Base-by-base conservation (phyloP, 441 rosid genomes). In the Sinapis alba region DNA sequence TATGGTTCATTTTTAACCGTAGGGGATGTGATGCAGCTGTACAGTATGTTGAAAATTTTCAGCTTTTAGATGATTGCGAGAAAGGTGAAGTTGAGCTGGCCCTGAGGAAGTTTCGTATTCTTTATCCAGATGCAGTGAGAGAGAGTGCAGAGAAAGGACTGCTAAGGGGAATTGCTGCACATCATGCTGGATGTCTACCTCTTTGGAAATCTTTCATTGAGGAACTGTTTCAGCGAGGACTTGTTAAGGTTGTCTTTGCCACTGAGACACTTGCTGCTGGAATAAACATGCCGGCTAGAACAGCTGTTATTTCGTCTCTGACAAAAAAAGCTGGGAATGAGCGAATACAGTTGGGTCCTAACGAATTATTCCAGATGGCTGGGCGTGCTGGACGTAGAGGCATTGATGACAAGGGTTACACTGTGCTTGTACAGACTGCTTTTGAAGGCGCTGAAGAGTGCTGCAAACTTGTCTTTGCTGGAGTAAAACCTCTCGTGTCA, bases 371-470 rank as follows among this genome's bases (percentile, higher is more conserved):
- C 75, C 99, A 93, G 80, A 93, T 95, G 99, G 98, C 99, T 1
- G 99, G 99, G 9, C 96, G 99, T 72, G 97, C 98, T 78, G 99
- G 99, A 69, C 97, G 97, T 53, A 87, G 97, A 83, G 98, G 98
- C 61, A 93, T 89, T 75, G 99, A 95, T 80, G 83, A 88, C 72
- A 86, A 78, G 80, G 99, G 99, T 32, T 87, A 92, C 75, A 96
- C 90, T 18, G 97, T 93, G 54, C 81, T 93, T 76, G 81, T 93
- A 73, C 99, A 91, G 84, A 83, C 92, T 69, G 80, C 96, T 57
- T 81, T 84, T 73, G 99, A 95, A 86, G 99, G 95, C 65, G 96
- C 97, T 32, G 98, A 95, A 83, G 98, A 89, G 73, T 85, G 95
- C 81, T 91, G 92, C 82, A 91, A 91, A 80, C 83, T 95, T 76